Percentiles rank a stretch among this genome's conserved stretches.
These are phyloP conservation scores for Linum tenue DNA, from an alignment of 345 rosid genomes.

Conservation along the genomic window DNA sequence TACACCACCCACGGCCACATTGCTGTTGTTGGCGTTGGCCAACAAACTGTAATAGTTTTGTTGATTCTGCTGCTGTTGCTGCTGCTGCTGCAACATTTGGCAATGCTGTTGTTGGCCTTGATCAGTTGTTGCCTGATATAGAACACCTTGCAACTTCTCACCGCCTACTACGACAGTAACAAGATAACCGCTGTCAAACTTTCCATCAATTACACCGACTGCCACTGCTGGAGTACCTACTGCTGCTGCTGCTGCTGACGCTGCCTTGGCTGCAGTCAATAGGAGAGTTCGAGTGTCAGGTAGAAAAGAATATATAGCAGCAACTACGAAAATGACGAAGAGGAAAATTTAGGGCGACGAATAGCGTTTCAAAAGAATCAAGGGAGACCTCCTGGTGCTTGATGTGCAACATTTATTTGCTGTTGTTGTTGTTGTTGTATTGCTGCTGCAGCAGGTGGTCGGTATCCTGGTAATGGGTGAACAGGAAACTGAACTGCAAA, in stretches of 20 bases:
- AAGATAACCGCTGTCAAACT: constrained; percentile 82
- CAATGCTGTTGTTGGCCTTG: constrained; percentile 16
- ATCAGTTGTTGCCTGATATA: constrained; percentile 44
- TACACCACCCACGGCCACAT: constrained; percentile 8
- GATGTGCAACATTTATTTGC: constrained; percentile 26
- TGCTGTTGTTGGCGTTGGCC: constrained; percentile 20
- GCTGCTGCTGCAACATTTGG: constrained; percentile 22
- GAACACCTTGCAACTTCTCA: constrained; percentile 73
- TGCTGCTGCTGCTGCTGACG: constrained; percentile 33
- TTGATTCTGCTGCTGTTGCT: too few species aligned
- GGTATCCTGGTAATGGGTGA: constrained; percentile 36
- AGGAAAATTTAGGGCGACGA: not conserved
- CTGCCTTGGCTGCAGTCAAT: constrained; percentile 22
- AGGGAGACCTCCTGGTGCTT: constrained; percentile 37
- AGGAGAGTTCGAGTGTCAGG: not conserved
- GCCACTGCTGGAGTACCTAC: constrained; percentile 44
- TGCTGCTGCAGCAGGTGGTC: constrained; percentile 20
- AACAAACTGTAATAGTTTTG: constrained; percentile 8
- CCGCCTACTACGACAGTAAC: constrained; percentile 71
- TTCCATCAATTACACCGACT: constrained; percentile 79
- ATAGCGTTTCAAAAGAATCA: not conserved
- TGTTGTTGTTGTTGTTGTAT: constrained; percentile 41
- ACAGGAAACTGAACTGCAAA: constrained; percentile 34
- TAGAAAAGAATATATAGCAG: not conserved
- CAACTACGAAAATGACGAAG: not conserved